These are phyloP conservation scores for Didymella segeticola DNA, from an alignment of 2,329 filamentous ascomycete genomes.

Conservation along the genomic window DNA sequence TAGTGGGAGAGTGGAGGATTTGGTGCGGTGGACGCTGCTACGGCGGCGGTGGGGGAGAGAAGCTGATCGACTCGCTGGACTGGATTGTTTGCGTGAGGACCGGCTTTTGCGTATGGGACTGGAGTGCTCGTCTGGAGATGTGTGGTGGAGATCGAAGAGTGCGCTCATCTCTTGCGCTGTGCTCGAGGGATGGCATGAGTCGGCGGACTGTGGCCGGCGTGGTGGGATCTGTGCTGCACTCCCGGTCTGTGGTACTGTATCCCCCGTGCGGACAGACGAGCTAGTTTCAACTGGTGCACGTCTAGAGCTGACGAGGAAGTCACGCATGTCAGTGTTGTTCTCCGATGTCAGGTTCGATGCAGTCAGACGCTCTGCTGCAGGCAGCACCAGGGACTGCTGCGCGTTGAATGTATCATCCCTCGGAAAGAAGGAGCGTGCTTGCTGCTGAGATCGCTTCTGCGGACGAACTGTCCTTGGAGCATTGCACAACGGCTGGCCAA, in stretches of 20 bases:
- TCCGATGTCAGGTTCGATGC: constrained; percentile 5
- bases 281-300: neutral
- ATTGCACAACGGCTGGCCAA: constrained; percentile 25
- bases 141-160: constrained; percentile 3
- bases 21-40: constrained; percentile 33
- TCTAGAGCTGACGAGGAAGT: constrained; percentile 25
- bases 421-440: neutral
- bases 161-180: constrained; percentile 2
- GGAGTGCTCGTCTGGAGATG: neutral
- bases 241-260: neutral
- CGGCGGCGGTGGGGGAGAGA: neutral
- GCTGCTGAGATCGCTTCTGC: constrained; percentile 9
- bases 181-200: neutral
- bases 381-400: neutral
- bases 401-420: neutral
- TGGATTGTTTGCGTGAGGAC: neutral
- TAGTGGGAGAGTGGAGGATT: constrained; percentile 49
- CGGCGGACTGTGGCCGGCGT: neutral
- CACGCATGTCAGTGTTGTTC: constrained; percentile 35
- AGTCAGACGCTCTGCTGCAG: neutral
- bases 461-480: neutral
- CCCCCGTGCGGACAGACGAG: neutral
- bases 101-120: neutral
- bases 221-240: neutral
- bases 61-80: neutral